Evolutionary conservation across 1,284 basidiomycete species (phyloP), one percentile per base, ranked within the genome.

Genomic region (Amylostereum areolatum): DNA sequence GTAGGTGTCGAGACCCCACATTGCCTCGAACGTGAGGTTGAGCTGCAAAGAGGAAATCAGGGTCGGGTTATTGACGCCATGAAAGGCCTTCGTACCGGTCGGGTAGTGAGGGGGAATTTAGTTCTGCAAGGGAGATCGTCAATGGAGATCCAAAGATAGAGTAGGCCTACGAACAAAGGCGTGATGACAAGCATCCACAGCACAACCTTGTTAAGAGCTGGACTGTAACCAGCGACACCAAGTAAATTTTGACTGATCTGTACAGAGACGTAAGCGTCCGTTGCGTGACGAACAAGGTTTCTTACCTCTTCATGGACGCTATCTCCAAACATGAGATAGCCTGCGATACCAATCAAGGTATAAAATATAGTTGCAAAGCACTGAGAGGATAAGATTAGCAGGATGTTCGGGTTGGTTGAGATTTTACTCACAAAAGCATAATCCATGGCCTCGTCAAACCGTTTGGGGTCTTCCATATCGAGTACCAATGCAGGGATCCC

Each of bases 301-400:
- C 76, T 58, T 54, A 90, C 89, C 74, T 96, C 93, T 54, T 93
- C 91, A 57, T 81, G 83, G 48, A 96, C 91, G 28, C 63, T 60
- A 55, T 80, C 73, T 12, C 93, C 94, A 62, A 95, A 95, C 94
- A 97, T 97, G 24, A 91, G 67, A 58, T 97, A 97, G 1, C 95
- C 95, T 11, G 84, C 83, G 47, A 81, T 83, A 10, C 92, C 95
- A 47, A 96, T 89, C 6, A 88, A 57, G 24, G 85, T 74, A 57
- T 95, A 95, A 33, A 96, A 74, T 32, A 75, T 69, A 0, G 90
- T 92, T 1, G 95, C 85, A 34, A 89, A 76, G n/a, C 77, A 59
- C 80, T 93, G 62, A 10, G 31, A 45, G 47, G 39, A 31, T 60
- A 35, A 57, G 30, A 34, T 11, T 9, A 44, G 34, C 30, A n/a